Evolutionary conservation across 139 green algal species (phyloP).

Genomic region (Haematococcus sp.): DNA sequence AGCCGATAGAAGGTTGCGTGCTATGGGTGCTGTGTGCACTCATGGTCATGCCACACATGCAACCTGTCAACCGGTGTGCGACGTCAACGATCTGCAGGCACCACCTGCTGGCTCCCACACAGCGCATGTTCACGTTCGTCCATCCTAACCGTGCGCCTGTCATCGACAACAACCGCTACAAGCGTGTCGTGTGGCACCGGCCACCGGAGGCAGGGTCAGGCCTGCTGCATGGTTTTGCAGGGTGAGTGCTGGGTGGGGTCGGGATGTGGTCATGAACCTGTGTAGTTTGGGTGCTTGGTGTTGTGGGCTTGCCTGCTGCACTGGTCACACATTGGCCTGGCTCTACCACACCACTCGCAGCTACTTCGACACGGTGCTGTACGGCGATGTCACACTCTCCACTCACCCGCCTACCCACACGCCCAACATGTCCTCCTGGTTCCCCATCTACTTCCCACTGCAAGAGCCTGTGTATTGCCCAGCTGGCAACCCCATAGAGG

Average conservation of each 20-base stretch:
- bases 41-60: not conserved
- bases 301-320: not conserved
- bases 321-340: not conserved
- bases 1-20: too few relatives aligned
- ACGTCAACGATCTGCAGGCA: too few relatives aligned
- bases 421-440: constrained; percentile 89
- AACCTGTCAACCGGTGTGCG: too few relatives aligned
- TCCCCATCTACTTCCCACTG: constrained; percentile 98
- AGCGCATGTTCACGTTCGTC: constrained; percentile 88
- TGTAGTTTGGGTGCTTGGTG: not conserved
- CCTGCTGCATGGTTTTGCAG: constrained; percentile 88
- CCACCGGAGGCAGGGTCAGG: constrained; percentile 27
- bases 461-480: constrained; percentile 67
- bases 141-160: constrained; percentile 71
- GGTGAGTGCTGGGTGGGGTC: constrained; percentile 19
- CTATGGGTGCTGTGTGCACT: constrained; percentile 13
- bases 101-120: constrained; percentile 46
- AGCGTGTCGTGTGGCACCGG: constrained; percentile 58
- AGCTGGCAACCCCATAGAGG: constrained; percentile 53
- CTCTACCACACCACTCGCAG: not conserved
- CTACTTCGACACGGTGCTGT: constrained; percentile 95
- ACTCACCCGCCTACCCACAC: constrained; percentile 91
- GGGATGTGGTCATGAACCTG: not conserved
- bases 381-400: constrained; percentile 82
- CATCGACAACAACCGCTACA: constrained; percentile 81